These are phyloP conservation scores for Macrophomina phaseolina DNA, from an alignment of 2,329 filamentous ascomycete genomes.

Conservation along the genomic window DNA sequence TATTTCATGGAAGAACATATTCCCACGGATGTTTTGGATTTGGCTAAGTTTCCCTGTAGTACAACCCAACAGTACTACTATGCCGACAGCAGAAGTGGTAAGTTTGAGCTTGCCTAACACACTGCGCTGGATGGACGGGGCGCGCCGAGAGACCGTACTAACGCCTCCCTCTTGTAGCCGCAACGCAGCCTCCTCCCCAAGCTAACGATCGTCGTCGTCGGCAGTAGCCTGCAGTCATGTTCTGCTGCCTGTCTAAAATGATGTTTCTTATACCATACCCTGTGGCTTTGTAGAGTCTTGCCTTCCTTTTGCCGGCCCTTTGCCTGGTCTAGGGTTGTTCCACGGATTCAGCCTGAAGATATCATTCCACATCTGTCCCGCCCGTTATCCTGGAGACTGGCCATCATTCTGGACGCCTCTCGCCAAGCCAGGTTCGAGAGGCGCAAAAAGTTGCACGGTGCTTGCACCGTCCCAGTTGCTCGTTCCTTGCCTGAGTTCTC, in stretches of 20 bases:
- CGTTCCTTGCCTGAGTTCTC: conserved; percentile 4
- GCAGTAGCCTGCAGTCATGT: conserved; percentile 24
- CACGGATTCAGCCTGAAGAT: conserved; percentile 21
- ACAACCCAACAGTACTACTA: conserved; percentile 28
- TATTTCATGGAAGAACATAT: conserved; percentile 39
- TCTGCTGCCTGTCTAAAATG: conserved; percentile 16
- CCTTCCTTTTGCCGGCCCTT: conserved; percentile 21
- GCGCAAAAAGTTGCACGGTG: not conserved
- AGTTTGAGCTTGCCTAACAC: conserved; percentile 6
- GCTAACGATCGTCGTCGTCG: conserved; percentile 28
- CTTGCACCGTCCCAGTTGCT: not conserved
- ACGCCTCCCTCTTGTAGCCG: conserved; percentile 25
- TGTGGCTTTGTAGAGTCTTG: conserved; percentile 23
- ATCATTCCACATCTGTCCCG: not conserved
- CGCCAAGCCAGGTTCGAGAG: conserved; percentile 18
- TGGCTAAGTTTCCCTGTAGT: conserved; percentile 29
- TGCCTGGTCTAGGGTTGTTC: conserved; percentile 23
- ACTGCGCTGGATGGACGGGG: conserved; percentile 13
- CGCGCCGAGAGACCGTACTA: conserved; percentile 20
- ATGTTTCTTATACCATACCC: conserved; percentile 26
- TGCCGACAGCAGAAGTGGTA: conserved; percentile 28
- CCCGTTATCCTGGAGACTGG: conserved; percentile 10
- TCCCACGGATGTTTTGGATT: conserved; percentile 27
- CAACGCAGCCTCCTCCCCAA: conserved; percentile 27
- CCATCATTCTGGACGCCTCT: conserved; percentile 21